Evolutionary conservation across 179 eudicot species (phyloP), one percentile per base, ranked within the genome.

Genomic region (Kewa caespitosa): DNA sequence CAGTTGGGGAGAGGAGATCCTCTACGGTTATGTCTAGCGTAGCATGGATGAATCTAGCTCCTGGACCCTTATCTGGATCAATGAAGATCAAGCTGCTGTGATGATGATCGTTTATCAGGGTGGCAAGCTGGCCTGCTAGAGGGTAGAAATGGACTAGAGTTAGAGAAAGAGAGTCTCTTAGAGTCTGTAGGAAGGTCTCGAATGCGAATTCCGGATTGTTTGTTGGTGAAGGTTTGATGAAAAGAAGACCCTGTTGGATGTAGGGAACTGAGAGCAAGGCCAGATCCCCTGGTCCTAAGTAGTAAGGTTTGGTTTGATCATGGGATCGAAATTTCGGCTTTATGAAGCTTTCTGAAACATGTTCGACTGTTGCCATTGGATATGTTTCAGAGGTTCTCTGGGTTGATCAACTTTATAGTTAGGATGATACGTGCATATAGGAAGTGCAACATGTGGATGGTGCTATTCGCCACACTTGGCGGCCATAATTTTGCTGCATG

Each of bases 11-110:
- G 23, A 89, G 74, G 8, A 89, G 74, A 69, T 85, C 89, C 0
- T 69, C 27, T 0, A 76, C 23, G 0, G 79, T 63, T 62, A 74
- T 57, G n/a, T 79, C 62, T 3, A 75, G 3, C 8, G 69, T 60
- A 2, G 89, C 69, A 64, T 86, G 79, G 12, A 86, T 73, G 33
- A 88, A 83, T 67, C 74, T 81, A 36, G 86, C 91, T 20, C 89
- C 89, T 13, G 84, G 86, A 14, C 86, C 79, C 43, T 81, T 79
- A 1, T 37, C 23, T 38, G 83, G 82, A 32, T 84, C 81, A 41
- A 88, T 68, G 13, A 62, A 84, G 34, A 88, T 80, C 34, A 80
- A 46, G 72, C 80, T 80, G 23, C 70, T 28, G 61, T 72, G 86
- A 0, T 81, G 82, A 61, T 81, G 69, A 4, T 85, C 78, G 46